A percentile compares a stretch with the other conserved stretches of the same genome.
phyloP scores from a whole-genome alignment of 192 early-diverging fungal genomes.

The Podila epigama region DNA sequence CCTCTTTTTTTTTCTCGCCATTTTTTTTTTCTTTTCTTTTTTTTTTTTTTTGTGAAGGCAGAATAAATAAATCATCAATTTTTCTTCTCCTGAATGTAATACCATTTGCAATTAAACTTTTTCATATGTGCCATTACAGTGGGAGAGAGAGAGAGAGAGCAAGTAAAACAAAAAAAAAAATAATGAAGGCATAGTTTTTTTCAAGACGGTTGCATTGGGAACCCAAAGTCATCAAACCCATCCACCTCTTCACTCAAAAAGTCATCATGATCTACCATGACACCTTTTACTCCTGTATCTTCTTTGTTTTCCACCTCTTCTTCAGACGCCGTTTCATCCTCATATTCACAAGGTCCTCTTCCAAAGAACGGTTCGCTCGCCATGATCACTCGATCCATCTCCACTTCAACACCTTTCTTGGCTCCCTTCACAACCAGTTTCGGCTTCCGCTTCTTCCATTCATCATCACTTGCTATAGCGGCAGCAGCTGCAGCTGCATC shows the following conservation, averaged over 20 bases:
- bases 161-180: no score
- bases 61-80: no score
- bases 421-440: slow-evolving; percentile 16
- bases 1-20: no score
- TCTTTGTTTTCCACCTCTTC: slow-evolving; percentile 2
- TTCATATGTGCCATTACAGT: no score
- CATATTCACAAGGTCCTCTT: background rate
- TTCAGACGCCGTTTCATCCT: slow-evolving; percentile 7
- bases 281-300: background rate
- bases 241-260: background rate
- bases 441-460: background rate
- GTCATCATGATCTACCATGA: background rate
- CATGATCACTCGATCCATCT: slow-evolving; percentile 19
- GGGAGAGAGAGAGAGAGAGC: no score
- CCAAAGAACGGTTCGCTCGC: slow-evolving; percentile 17
- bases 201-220: slow-evolving; percentile 8
- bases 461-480: no score
- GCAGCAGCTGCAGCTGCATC: no score
- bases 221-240: slow-evolving; percentile 42
- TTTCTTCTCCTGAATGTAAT: no score
- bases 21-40: no score
- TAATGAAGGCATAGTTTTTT: background rate
- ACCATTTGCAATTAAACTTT: no score
- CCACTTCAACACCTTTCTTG: slow-evolving; percentile 19
- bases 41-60: no score